A percentile compares a stretch with the other conserved stretches of the same genome.
Conservation (phyloP, 2,329 filamentous ascomycete genomes). For the Sphaceloma murrayae region DNA sequence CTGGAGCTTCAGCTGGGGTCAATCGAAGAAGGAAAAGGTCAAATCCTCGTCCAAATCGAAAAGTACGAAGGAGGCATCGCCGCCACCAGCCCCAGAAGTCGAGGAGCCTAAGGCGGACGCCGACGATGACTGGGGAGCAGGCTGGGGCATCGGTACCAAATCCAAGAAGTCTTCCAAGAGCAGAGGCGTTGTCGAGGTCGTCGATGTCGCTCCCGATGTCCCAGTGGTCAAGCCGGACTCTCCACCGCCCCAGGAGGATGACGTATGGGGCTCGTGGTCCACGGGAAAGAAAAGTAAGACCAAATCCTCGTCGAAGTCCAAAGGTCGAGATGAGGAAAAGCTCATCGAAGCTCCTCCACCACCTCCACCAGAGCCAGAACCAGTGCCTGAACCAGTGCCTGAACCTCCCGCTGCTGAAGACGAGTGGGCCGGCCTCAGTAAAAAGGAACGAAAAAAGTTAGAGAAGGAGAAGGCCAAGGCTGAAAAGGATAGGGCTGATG, state of each 20-base stretch:
- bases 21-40: slow-evolving; percentile 46
- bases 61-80: slow-evolving; percentile 27
- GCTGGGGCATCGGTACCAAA: slow-evolving; percentile 49
- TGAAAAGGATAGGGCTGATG: slow-evolving; percentile 30
- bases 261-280: slow-evolving; percentile 26
- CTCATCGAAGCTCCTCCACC: slow-evolving; percentile 34
- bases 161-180: slow-evolving; percentile 43
- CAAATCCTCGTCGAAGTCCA: no score
- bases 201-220: slow-evolving; percentile 25
- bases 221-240: slow-evolving; percentile 36
- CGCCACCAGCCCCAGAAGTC: slow-evolving; percentile 22
- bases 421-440: slow-evolving; percentile 20
- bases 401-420: slow-evolving; percentile 30
- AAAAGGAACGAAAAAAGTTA: slow-evolving; percentile 32
- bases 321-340: no score
- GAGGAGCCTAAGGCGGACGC: slow-evolving; percentile 42
- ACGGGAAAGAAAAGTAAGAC: slow-evolving; percentile 38
- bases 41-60: slow-evolving; percentile 27
- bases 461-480: slow-evolving; percentile 38
- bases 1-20: slow-evolving; percentile 48
- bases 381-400: slow-evolving; percentile 31
- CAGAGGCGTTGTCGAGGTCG: slow-evolving; percentile 32
- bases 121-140: slow-evolving; percentile 46
- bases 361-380: slow-evolving; percentile 41
- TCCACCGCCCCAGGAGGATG: slow-evolving; percentile 25